Base-by-base conservation (phyloP, 1,139 yeast genomes). In the Yamadazyma kanchanaburiensis region DNA sequence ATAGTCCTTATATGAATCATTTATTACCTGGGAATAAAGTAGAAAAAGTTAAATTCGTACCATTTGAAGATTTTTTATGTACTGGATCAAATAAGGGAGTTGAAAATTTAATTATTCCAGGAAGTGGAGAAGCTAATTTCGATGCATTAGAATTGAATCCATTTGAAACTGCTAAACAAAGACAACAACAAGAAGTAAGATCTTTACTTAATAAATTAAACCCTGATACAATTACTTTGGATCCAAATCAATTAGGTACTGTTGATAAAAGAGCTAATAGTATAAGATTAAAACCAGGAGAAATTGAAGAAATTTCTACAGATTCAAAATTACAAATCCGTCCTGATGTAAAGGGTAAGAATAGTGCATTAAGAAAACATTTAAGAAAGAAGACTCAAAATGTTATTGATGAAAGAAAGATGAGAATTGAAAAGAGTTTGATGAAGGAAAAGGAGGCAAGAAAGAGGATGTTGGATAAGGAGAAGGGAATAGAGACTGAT, bases 61-160 rank as follows among this genome's bases (percentile, higher is more conserved):
- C 99, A 10, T 91, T 81, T 56, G 99, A 94, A 61, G 99, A 94
- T 83, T 70, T 91, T 14, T 68, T 94, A 18, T 95, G 96, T 13
- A 75, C 84, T 6, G 97, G 97, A 2, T 95, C 88, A 52, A 70
- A 75, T 29, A 60, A 64, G 10, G 96, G 97, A 15, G 70, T 88
- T 32, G 76, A 82, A 15, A 82, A 94, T 14, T 49, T 94, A 34
- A 83, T 94, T 43, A 74, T 91, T 34, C 98, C 99, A 22, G 99
- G 99, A 22, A 69, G 97, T 29, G 99, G 98, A 66, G 98, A 94
- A 62, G 96, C 98, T 38, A 94, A 94, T 61, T 89, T 76, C 54
- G 99, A 94, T 65, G 89, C 98, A 3, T 64, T 88, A 51, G 98
- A 94, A 59, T 61, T 81, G 48, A 94, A 94, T 58, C 98, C 98